These are phyloP conservation scores for Kernera saxatilis DNA, from an alignment of 345 rosid genomes.

Conservation along the genomic window DNA sequence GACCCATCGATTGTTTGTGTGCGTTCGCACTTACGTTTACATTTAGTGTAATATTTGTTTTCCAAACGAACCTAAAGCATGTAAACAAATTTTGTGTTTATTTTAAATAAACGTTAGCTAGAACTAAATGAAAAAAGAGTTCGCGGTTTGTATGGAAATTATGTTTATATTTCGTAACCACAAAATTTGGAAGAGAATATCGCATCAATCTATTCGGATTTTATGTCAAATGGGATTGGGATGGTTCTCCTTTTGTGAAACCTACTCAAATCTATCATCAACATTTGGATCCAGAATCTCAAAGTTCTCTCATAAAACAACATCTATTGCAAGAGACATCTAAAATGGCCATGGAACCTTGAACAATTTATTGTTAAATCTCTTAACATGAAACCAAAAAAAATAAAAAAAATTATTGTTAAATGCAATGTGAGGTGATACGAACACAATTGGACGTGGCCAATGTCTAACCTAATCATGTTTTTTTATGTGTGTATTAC, in stretches of 20 bases:
- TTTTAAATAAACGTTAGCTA: neutral
- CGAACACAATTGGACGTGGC: neutral
- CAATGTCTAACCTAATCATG: conserved; percentile 9
- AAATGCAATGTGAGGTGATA: neutral
- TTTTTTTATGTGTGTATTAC: neutral
- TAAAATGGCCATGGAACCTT: neutral
- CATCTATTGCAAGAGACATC: neutral
- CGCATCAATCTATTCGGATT: neutral
- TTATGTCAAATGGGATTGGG: neutral
- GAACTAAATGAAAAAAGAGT: too few species aligned
- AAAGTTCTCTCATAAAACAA: neutral
- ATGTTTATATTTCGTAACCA: neutral
- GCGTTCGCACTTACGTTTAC: neutral
- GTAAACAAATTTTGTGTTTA: neutral
- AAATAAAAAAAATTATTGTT: too few species aligned
- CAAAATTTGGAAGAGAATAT: neutral
- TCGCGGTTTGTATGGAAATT: too few species aligned
- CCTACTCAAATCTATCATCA: neutral
- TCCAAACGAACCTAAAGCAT: neutral
- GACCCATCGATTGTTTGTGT: neutral
- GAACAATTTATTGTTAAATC: too few species aligned
- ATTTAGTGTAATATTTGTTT: neutral
- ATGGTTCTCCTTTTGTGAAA: neutral
- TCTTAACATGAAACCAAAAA: too few species aligned
- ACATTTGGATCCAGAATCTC: neutral